phyloP scores from a whole-genome alignment of 163 green algal species.

The Coccomyxa subellipsoidea region DNA sequence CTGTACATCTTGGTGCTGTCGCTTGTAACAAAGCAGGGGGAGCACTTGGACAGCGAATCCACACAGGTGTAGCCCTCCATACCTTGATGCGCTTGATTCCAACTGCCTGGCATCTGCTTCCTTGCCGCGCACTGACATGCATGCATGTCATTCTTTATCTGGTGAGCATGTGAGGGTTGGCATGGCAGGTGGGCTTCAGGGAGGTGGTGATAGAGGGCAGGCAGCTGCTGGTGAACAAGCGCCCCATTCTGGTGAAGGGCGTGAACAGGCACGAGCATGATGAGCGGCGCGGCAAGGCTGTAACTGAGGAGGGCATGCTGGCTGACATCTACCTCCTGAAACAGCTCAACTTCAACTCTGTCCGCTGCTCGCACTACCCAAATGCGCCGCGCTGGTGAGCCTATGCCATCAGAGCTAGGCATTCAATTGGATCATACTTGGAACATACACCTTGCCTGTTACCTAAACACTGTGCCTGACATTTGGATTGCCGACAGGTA shows the following conservation, averaged over 20 bases:
- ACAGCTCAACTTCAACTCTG: conserved; percentile 93
- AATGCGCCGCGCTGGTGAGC: conserved; percentile 80
- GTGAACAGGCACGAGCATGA: conserved; percentile 90
- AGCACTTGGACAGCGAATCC: conserved; percentile 69
- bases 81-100: too few relatives aligned
- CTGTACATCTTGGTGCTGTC: conserved; percentile 84
- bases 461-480: neutral
- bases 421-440: too few relatives aligned
- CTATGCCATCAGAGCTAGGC: too few relatives aligned
- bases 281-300: conserved; percentile 49
- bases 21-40: conserved; percentile 35
- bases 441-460: too few relatives aligned
- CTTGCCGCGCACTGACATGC: too few relatives aligned
- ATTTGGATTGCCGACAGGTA: conserved; percentile 51
- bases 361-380: conserved; percentile 94
- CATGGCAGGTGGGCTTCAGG: conserved; percentile 76
- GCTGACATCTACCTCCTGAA: conserved; percentile 92
- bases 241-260: conserved; percentile 67
- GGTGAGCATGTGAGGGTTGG: too few relatives aligned
- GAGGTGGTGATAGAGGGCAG: conserved; percentile 41
- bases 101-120: too few relatives aligned
- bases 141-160: too few relatives aligned
- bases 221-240: conserved; percentile 74
- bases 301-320: conserved; percentile 77
- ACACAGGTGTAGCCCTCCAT: conserved; percentile 49